phyloP scores from a whole-genome alignment of 495 filamentous ascomycete species.

The Trichoderma virens region DNA sequence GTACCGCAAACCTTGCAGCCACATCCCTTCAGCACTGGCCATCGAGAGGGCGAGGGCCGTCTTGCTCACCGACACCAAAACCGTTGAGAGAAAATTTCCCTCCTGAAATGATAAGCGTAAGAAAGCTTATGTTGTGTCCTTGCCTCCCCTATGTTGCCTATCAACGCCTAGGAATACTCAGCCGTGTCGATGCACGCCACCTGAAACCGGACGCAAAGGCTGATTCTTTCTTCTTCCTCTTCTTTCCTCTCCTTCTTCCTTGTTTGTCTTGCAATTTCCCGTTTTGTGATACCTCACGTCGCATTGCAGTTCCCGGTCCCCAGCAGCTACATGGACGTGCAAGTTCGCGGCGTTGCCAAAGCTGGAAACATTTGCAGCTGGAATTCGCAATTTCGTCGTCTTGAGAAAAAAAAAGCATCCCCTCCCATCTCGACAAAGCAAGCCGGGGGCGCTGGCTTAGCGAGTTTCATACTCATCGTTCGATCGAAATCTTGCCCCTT shows the following conservation, averaged over 20 bases:
- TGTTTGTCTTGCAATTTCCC: neutral
- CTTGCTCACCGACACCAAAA: neutral
- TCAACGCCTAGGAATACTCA: neutral
- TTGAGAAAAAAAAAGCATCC: neutral
- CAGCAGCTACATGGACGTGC: neutral
- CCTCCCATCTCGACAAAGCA: neutral
- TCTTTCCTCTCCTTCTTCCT: no score
- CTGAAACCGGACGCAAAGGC: neutral
- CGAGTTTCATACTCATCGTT: constrained; percentile 5
- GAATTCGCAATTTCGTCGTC: constrained; percentile 1
- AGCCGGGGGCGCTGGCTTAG: neutral
- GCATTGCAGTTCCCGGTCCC: neutral
- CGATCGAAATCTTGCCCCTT: constrained; percentile 9
- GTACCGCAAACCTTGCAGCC: constrained; percentile 6
- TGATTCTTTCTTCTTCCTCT: neutral
- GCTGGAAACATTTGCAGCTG: neutral
- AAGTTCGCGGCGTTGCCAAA: neutral
- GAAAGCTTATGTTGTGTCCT: neutral
- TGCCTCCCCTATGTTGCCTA: no score
- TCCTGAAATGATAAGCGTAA: neutral
- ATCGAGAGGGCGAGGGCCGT: neutral
- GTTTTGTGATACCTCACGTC: neutral
- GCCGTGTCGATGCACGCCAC: neutral
- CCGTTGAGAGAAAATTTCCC: neutral
- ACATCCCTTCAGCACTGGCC: constrained; percentile 4